Percentiles rank a stretch among this genome's conserved stretches.
Conservation (phyloP, 2,329 filamentous ascomycete genomes). For the Sarocladiaceae sp. region DNA sequence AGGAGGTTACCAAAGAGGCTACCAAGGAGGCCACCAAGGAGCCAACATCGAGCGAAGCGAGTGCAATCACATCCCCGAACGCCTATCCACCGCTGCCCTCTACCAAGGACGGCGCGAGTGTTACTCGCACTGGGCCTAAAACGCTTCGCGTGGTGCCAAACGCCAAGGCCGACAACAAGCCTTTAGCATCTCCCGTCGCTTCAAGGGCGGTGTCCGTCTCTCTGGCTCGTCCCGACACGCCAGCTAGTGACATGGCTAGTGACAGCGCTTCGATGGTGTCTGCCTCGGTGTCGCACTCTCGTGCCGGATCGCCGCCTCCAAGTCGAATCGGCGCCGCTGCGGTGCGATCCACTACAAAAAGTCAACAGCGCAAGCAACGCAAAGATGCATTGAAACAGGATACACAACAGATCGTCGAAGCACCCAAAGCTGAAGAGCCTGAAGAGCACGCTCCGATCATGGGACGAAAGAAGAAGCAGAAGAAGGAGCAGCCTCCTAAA, state of each 20-base stretch:
- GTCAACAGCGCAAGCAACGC: constrained; percentile 72
- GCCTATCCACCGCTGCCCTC: constrained; percentile 46
- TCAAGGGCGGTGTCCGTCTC: constrained; percentile 25
- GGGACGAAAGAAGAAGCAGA: constrained; percentile 80
- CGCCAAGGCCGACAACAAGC: constrained; percentile 55
- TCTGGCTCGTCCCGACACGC: constrained; percentile 61
- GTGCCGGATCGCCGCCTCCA: constrained; percentile 67
- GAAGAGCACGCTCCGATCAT: constrained; percentile 67
- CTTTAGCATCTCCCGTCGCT: constrained; percentile 28
- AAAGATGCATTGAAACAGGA: constrained; percentile 65
- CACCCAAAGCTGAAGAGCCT: constrained; percentile 42
- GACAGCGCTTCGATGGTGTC: constrained; percentile 74
- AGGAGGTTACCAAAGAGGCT: too few species aligned
- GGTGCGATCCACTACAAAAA: constrained; percentile 68
- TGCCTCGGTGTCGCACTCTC: constrained; percentile 61
- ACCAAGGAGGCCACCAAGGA: not conserved
- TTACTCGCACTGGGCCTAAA: constrained; percentile 50
- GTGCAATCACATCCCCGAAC: constrained; percentile 18
- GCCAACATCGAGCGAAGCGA: not conserved
- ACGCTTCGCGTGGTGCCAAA: constrained; percentile 68
- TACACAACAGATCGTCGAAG: constrained; percentile 47
- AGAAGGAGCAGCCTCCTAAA: constrained; percentile 58
- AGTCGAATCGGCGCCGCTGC: constrained; percentile 63
- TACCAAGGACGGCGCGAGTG: constrained; percentile 39
- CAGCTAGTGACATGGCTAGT: constrained; percentile 69